These are phyloP conservation scores for Hibiscus syriacus DNA, from an alignment of 345 rosid species.

Conservation along the genomic window DNA sequence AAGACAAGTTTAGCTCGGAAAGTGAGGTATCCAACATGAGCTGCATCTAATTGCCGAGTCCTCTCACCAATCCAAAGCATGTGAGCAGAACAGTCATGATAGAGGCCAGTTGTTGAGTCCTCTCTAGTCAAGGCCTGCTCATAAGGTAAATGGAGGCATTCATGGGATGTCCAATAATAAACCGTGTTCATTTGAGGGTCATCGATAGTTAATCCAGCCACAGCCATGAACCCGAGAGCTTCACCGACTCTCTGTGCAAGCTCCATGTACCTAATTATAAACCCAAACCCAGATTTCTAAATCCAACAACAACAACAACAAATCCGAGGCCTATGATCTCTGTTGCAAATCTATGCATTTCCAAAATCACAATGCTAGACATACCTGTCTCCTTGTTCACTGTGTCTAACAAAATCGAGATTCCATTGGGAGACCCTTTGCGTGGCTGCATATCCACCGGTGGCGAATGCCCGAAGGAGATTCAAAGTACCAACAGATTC, in stretches of 20 bases:
- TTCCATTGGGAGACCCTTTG: slow-evolving; percentile 63
- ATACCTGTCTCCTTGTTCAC: slow-evolving; percentile 72
- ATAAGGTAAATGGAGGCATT: slow-evolving; percentile 54
- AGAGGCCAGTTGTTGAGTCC: slow-evolving; percentile 61
- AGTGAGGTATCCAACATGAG: slow-evolving; percentile 50
- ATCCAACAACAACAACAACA: slow-evolving; percentile 1
- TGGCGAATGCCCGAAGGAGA: slow-evolving; percentile 59
- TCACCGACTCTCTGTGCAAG: slow-evolving; percentile 61
- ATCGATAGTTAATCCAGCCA: slow-evolving; percentile 53
- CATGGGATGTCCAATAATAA: slow-evolving; percentile 65
- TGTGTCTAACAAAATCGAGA: slow-evolving; percentile 51
- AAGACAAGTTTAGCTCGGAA: neutral
- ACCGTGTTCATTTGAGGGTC: slow-evolving; percentile 56
- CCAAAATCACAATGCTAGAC: neutral
- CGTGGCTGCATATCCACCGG: slow-evolving; percentile 74
- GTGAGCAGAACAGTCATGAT: slow-evolving; percentile 66
- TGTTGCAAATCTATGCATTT: neutral
- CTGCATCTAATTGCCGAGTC: slow-evolving; percentile 65
- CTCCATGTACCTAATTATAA: slow-evolving; percentile 41
- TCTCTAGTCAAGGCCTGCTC: slow-evolving; percentile 70
- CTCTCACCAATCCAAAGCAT: slow-evolving; percentile 72
- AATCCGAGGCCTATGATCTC: neutral
- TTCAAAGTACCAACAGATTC: slow-evolving; percentile 57
- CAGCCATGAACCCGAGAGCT: slow-evolving; percentile 65
- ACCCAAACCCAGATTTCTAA: neutral